Percentiles rank a stretch among this genome's conserved stretches.
These are phyloP conservation scores for Phylloporus sp. DNA, from an alignment of 1,284 basidiomycete species.

Conservation along the genomic window DNA sequence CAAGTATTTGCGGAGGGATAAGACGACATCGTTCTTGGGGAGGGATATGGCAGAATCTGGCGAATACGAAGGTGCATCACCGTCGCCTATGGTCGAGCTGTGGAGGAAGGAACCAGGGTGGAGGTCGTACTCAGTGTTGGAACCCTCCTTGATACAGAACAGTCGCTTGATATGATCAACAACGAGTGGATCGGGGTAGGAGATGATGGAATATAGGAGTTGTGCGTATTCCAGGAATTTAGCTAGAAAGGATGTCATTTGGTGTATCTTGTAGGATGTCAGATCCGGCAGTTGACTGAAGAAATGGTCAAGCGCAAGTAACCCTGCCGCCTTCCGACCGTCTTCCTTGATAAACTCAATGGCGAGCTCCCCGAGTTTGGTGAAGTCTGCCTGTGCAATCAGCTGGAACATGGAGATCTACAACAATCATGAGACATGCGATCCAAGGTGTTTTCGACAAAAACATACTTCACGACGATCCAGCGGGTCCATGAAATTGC, in stretches of 20 bases:
- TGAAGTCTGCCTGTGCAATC: conserved; percentile 22
- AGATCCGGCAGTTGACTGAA: conserved; percentile 28
- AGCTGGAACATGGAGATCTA: conserved; percentile 37
- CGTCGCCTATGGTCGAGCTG: conserved; percentile 13
- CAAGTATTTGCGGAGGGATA: conserved; percentile 34
- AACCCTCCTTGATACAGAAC: conserved; percentile 47
- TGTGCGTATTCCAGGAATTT: conserved; percentile 48
- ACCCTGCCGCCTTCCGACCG: conserved; percentile 14
- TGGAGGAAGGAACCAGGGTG: conserved; percentile 38
- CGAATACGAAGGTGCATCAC: conserved; percentile 1
- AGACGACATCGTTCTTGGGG: conserved; percentile 15
- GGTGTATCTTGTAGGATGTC: conserved; percentile 21
- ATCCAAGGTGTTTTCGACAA: not conserved
- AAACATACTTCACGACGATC: conserved; percentile 26
- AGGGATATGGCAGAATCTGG: conserved; percentile 6
- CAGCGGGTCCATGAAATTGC: conserved; percentile 21
- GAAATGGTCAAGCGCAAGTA: conserved; percentile 38
- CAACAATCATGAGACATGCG: not conserved
- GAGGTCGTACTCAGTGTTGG: conserved; percentile 39
- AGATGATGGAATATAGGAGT: conserved; percentile 43
- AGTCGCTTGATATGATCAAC: conserved; percentile 40
- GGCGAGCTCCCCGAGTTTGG: conserved; percentile 14
- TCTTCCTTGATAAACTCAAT: conserved; percentile 15
- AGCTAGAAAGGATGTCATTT: conserved; percentile 43
- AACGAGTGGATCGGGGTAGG: conserved; percentile 37